Percentiles rank a stretch among this genome's conserved stretches.
Evolutionary conservation across 306 rosid species (phyloP).

Genomic region (Fagus crenata): DNA sequence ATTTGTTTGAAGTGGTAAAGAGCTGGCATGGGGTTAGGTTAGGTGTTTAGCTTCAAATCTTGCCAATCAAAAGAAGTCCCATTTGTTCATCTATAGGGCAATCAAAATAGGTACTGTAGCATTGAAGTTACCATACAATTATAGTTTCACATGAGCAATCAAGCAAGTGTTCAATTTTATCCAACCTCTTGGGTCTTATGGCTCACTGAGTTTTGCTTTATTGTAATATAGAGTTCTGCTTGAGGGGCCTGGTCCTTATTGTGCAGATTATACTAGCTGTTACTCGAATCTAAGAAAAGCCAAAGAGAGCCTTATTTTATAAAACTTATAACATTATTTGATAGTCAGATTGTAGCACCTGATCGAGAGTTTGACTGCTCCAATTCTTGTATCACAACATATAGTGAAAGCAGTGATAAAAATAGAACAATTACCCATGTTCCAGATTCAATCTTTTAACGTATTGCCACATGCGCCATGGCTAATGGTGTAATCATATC

Average conservation of each 20-base stretch:
- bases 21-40: background rate
- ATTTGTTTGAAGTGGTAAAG: background rate
- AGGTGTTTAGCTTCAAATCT: background rate
- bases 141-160: background rate
- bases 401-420: background rate
- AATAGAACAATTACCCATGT: background rate
- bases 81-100: background rate
- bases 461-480: background rate
- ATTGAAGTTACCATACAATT: background rate
- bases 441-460: background rate
- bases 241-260: background rate
- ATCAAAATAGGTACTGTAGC: background rate
- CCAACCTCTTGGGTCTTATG: background rate
- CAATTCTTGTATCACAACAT: background rate
- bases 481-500: background rate
- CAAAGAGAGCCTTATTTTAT: background rate
- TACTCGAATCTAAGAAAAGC: background rate
- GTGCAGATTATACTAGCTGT: background rate
- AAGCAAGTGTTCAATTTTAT: background rate
- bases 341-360: background rate
- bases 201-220: constrained; percentile 1
- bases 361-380: background rate
- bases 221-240: background rate
- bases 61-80: background rate
- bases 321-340: background rate